These are phyloP conservation scores for Lichtheimia ornata DNA, from an alignment of 371 early-diverging fungal species.

Conservation along the genomic window DNA sequence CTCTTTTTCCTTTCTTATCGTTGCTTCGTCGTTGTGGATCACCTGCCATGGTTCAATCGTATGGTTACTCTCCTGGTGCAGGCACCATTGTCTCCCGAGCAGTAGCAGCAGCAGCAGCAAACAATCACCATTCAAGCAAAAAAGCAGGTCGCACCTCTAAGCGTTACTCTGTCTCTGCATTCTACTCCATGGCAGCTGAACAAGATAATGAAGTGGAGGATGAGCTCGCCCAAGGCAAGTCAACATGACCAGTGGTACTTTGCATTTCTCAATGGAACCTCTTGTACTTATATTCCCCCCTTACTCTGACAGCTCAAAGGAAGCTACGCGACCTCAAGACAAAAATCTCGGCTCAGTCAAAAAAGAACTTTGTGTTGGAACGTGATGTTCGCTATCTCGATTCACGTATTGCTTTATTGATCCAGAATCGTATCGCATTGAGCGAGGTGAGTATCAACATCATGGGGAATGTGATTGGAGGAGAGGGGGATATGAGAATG, in stretches of 20 bases:
- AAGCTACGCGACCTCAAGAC: slow-evolving; percentile 84
- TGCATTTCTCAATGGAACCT: too few relatives aligned
- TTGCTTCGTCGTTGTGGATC: slow-evolving; percentile 7
- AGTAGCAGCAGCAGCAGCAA: slow-evolving; percentile 51
- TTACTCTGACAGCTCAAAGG: slow-evolving; percentile 68
- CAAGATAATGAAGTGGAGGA: slow-evolving; percentile 94
- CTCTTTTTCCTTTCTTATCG: not conserved
- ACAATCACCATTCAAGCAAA: slow-evolving; percentile 33
- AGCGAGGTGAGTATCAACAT: slow-evolving; percentile 71
- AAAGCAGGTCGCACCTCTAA: slow-evolving; percentile 49
- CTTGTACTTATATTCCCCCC: not conserved
- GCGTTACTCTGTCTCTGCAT: slow-evolving; percentile 86
- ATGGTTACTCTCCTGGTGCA: slow-evolving; percentile 34
- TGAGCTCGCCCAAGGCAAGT: slow-evolving; percentile 75
- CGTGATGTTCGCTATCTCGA: slow-evolving; percentile 94
- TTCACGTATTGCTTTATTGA: slow-evolving; percentile 89
- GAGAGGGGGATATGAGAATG: not conserved
- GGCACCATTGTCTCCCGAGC: slow-evolving; percentile 40
- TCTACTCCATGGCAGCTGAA: slow-evolving; percentile 95
- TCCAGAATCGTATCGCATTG: slow-evolving; percentile 92
- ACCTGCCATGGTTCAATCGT: slow-evolving; percentile 45
- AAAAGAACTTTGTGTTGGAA: slow-evolving; percentile 94
- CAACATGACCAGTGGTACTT: too few relatives aligned
- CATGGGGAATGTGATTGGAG: not conserved
- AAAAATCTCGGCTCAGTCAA: slow-evolving; percentile 90